Evolutionary conservation across 148 eudicot species (phyloP).

Genomic region (Linanthus parryae): DNA sequence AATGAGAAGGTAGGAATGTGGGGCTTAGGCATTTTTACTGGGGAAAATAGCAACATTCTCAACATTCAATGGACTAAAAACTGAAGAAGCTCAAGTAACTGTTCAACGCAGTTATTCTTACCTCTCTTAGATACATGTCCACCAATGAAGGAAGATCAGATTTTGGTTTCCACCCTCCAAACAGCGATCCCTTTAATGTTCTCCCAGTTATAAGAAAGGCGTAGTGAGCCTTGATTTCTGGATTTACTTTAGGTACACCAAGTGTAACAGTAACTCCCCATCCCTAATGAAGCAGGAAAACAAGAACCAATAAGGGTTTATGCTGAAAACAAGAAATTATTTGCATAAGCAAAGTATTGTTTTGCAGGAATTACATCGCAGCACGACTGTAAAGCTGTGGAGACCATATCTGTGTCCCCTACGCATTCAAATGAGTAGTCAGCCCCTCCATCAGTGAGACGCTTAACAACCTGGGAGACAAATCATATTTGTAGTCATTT

Average conservation of each 20-base stretch:
- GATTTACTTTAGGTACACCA: slow-evolving; percentile 87
- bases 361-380: slow-evolving; percentile 46
- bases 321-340: not conserved
- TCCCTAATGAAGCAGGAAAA: slow-evolving; percentile 38
- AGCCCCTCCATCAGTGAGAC: slow-evolving; percentile 80
- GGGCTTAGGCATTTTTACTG: no score
- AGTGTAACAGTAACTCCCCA: slow-evolving; percentile 96
- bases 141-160: slow-evolving; percentile 76
- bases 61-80: not conserved
- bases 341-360: not conserved
- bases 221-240: slow-evolving; percentile 77
- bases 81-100: no score
- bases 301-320: not conserved
- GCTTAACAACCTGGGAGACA: slow-evolving; percentile 59
- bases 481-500: not conserved
- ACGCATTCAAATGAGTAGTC: slow-evolving; percentile 95
- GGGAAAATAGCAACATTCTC: no score
- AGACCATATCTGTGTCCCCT: slow-evolving; percentile 73
- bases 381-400: slow-evolving; percentile 83
- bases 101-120: slow-evolving; percentile 16
- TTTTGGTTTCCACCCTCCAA: slow-evolving; percentile 99
- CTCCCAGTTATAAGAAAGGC: slow-evolving; percentile 64
- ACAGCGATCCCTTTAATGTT: slow-evolving; percentile 79
- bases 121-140: slow-evolving; percentile 76
- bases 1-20: no score